These are phyloP conservation scores for Fusarium luffae DNA, from an alignment of 2,329 filamentous ascomycete genomes.

Conservation along the genomic window DNA sequence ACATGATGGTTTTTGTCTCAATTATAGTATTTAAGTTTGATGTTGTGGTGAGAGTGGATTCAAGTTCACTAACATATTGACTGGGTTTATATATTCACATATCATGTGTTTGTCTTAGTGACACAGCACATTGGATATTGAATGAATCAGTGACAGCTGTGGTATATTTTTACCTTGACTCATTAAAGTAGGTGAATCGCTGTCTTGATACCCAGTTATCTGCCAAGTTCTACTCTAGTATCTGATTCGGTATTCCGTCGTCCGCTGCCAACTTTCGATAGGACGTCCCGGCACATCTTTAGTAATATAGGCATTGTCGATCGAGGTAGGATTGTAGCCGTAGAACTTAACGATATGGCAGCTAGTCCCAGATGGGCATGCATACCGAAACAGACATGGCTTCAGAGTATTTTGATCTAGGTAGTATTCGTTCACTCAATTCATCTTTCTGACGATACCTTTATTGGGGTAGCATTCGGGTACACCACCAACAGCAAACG, in stretches of 20 bases:
- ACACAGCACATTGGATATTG: fast-evolving
- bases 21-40: not conserved
- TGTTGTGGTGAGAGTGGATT: not conserved
- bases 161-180: too few relatives aligned
- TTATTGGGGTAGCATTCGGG: not conserved
- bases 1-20: not conserved
- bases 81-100: not conserved
- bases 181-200: too few relatives aligned
- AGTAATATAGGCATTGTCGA: too few relatives aligned
- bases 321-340: too few relatives aligned
- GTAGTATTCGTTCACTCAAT: not conserved
- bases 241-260: too few relatives aligned
- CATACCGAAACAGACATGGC: not conserved
- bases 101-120: not conserved
- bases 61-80: not conserved
- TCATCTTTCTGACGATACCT: not conserved
- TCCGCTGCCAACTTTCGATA: not conserved
- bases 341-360: not conserved
- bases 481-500: not conserved
- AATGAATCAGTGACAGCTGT: not conserved
- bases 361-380: not conserved
- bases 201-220: not conserved
- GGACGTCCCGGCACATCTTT: too few relatives aligned
- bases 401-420: not conserved
- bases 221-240: too few relatives aligned